Percentiles rank a stretch among this genome's conserved stretches.
Conservation (phyloP, 2,329 filamentous ascomycete species). For the Emmonsiellopsis sp. region DNA sequence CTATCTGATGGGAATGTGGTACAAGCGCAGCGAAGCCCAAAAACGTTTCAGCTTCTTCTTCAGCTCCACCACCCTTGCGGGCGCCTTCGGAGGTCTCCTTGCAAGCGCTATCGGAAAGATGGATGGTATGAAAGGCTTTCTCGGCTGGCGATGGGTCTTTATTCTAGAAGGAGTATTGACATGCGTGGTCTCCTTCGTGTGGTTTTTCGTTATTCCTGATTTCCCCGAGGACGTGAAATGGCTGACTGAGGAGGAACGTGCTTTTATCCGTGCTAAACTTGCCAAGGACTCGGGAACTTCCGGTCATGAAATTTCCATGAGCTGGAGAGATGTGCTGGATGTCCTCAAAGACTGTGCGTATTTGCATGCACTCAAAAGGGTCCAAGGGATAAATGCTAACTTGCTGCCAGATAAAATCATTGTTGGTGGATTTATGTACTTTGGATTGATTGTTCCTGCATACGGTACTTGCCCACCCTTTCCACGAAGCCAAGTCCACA, state of each 20-base stretch:
- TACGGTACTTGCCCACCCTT: conserved; percentile 43
- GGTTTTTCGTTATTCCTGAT: conserved; percentile 59
- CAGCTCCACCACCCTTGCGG: conserved; percentile 55
- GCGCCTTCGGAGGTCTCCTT: conserved; percentile 54
- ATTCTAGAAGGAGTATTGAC: conserved; percentile 59
- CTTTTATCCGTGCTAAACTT: conserved; percentile 58
- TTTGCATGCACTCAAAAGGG: background rate
- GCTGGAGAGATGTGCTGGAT: conserved; percentile 47
- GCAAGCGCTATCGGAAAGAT: conserved; percentile 54
- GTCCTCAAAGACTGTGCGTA: conserved; percentile 59
- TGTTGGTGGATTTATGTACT: conserved; percentile 70
- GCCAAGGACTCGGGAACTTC: conserved; percentile 60
- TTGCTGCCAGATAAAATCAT: conserved; percentile 49
- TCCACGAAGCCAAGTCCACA: background rate
- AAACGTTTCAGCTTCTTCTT: conserved; percentile 94
- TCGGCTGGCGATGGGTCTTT: conserved; percentile 43
- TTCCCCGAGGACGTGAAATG: conserved; percentile 69
- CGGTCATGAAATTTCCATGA: conserved; percentile 54
- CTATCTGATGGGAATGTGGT: conserved; percentile 72
- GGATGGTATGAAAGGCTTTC: conserved; percentile 49
- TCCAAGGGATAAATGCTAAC: background rate
- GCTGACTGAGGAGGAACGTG: conserved; percentile 60
- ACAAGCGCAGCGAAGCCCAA: conserved; percentile 77
- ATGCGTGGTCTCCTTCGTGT: conserved; percentile 48
- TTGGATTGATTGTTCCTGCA: conserved; percentile 67